These are phyloP conservation scores for Suillus weaverae DNA, from an alignment of 768 basidiomycete species.

Conservation along the genomic window DNA sequence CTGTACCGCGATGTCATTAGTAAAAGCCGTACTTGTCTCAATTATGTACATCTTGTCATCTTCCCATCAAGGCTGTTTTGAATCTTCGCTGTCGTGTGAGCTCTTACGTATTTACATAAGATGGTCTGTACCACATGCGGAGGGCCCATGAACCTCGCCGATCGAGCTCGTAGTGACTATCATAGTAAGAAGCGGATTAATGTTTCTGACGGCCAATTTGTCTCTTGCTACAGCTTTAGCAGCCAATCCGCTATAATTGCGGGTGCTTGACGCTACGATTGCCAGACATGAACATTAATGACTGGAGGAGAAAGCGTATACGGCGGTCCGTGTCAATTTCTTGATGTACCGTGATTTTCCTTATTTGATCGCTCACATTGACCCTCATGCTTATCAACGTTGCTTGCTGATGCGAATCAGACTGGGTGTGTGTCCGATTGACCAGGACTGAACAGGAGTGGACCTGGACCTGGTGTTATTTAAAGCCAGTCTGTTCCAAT, in stretches of 20 bases:
- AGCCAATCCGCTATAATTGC: neutral
- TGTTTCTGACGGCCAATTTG: neutral
- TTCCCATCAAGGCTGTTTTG: neutral
- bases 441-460: neutral
- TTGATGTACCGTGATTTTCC: neutral
- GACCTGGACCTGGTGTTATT: neutral
- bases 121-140: neutral
- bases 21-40: neutral
- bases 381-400: no score
- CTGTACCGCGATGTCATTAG: neutral
- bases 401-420: neutral
- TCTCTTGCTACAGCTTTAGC: neutral
- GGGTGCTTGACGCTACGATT: neutral
- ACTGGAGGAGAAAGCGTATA: neutral
- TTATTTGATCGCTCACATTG: neutral
- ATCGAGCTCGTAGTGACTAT: neutral
- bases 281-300: neutral
- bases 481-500: conserved; percentile 2
- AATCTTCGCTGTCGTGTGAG: neutral
- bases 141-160: neutral
- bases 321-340: neutral
- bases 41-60: no score
- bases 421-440: neutral
- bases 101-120: neutral
- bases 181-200: neutral